A percentile compares a stretch with the other conserved stretches of the same genome.
Conservation (phyloP, 306 rosid species). For the Astragalus membranaceus region DNA sequence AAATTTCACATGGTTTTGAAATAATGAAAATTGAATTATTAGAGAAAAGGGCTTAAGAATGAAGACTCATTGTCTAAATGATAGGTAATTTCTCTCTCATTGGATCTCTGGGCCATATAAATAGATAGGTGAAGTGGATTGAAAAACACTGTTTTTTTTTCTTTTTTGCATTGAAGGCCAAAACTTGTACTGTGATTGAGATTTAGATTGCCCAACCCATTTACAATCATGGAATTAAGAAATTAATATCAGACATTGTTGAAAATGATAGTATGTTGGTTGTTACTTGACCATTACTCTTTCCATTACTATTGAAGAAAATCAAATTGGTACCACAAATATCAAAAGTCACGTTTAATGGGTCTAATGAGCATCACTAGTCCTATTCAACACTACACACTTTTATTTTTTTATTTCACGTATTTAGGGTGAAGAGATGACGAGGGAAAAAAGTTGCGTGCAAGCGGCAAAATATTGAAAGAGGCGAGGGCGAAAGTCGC, state of each 20-base stretch:
- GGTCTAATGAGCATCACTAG: neutral
- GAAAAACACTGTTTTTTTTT: neutral
- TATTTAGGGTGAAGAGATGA: no score
- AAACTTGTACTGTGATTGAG: neutral
- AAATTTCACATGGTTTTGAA: neutral
- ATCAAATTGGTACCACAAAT: neutral
- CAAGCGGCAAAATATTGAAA: no score
- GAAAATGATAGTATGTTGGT: conserved; percentile 2
- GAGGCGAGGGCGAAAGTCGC: no score
- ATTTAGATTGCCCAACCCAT: neutral
- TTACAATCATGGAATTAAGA: neutral
- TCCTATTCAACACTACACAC: neutral
- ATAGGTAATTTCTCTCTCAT: neutral
- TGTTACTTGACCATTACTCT: conserved; percentile 25
- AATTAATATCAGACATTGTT: neutral
- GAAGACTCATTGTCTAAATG: neutral
- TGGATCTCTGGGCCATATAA: conserved; percentile 14
- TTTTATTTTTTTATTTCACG: neutral
- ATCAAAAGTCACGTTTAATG: neutral
- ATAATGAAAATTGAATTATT: neutral
- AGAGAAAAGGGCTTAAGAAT: neutral
- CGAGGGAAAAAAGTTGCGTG: no score
- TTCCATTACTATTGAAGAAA: neutral
- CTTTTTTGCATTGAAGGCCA: neutral
- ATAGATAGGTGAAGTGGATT: neutral